phyloP scores from a whole-genome alignment of 257 asterid genomes.

The Apocynum venetum region DNA sequence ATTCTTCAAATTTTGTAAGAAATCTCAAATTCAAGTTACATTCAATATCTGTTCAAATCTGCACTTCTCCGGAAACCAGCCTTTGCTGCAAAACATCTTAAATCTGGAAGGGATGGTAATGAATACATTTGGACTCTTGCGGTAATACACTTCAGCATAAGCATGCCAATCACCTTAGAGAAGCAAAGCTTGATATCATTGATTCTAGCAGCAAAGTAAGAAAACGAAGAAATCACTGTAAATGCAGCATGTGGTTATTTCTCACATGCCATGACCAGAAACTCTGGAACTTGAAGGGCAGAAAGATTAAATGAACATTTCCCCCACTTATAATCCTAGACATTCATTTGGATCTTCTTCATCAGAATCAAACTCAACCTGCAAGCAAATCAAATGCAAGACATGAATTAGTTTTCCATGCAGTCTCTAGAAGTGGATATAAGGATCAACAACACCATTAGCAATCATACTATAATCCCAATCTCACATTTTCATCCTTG shows the following conservation, averaged over 20 bases:
- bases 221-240: background rate
- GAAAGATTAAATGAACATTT: background rate
- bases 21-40: background rate
- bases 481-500: conserved; percentile 76
- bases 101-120: background rate
- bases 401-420: background rate
- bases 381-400: conserved; percentile 28
- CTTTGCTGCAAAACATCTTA: background rate
- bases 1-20: background rate
- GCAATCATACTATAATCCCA: background rate
- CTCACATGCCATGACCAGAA: background rate
- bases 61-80: background rate
- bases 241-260: background rate
- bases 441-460: background rate
- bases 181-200: background rate
- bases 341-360: conserved; percentile 74
- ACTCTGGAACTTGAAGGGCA: background rate
- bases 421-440: background rate
- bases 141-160: background rate
- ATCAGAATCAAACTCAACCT: conserved; percentile 85
- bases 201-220: background rate
- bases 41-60: background rate
- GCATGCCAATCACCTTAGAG: background rate
- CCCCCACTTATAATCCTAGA: conserved; percentile 23
- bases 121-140: background rate